Evolutionary conservation across 139 green algal genomes (phyloP).

Genomic region (Tetraselmis striata): DNA sequence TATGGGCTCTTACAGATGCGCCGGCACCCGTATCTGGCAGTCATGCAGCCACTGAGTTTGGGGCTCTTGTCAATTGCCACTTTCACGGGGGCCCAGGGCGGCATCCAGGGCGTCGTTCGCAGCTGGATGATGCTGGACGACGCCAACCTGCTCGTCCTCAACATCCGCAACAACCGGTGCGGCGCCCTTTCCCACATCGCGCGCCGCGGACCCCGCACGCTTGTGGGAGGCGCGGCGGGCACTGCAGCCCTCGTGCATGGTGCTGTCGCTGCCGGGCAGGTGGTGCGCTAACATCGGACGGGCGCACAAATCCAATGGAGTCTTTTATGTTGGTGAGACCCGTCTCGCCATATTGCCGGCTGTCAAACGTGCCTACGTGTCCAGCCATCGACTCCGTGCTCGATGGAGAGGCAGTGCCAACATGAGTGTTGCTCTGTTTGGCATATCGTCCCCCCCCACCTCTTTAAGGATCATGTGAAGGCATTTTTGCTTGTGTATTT

Average conservation of each 20-base stretch:
- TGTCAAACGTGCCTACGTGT: background rate
- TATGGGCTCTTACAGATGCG: too few species aligned
- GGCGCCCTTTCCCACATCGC: background rate
- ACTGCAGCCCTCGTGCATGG: background rate
- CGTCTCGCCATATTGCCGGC: too few species aligned
- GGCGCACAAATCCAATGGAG: slow-evolving; percentile 60
- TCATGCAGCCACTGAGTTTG: too few species aligned
- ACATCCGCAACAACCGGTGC: slow-evolving; percentile 2
- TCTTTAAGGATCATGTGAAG: background rate
- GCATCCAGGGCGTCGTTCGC: slow-evolving; percentile 1
- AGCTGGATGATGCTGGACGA: slow-evolving; percentile 3
- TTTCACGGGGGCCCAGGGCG: too few species aligned
- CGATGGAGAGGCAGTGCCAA: background rate
- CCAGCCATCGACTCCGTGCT: background rate
- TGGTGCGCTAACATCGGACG: slow-evolving; percentile 62
- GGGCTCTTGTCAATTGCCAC: too few species aligned
- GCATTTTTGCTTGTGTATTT: too few species aligned
- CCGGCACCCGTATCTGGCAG: too few species aligned
- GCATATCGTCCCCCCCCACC: background rate
- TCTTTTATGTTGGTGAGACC: slow-evolving; percentile 45
- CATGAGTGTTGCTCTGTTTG: background rate
- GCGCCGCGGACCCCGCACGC: too few species aligned
- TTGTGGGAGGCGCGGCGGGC: too few species aligned
- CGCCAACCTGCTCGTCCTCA: background rate
- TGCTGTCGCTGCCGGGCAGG: background rate